phyloP scores from a whole-genome alignment of 225 moss, liverwort and hornwort genomes.

The Takakia lepidozioides region DNA sequence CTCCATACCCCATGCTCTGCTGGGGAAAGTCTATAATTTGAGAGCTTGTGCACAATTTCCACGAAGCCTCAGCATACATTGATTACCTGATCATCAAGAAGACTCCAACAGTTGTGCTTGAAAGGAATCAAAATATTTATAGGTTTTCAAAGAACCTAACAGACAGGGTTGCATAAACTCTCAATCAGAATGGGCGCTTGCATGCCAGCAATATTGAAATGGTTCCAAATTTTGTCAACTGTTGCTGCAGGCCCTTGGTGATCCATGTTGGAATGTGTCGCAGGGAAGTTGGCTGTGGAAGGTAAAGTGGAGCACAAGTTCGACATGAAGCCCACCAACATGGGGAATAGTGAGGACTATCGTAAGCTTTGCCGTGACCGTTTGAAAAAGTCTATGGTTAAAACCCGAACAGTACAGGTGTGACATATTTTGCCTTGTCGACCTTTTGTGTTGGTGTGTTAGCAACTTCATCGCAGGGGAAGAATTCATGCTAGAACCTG shows the following conservation, averaged over 20 bases:
- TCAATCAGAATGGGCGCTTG: slow-evolving; percentile 24
- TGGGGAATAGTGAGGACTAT: slow-evolving; percentile 87
- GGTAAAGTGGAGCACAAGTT: slow-evolving; percentile 99
- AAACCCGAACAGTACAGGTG: slow-evolving; percentile 93
- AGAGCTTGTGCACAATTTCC: too few relatives aligned
- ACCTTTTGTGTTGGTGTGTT: slow-evolving; percentile 6
- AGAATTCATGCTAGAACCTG: too few relatives aligned
- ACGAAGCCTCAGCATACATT: background rate
- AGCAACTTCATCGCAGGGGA: too few relatives aligned
- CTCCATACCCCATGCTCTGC: too few relatives aligned
- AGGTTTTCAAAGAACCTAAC: background rate
- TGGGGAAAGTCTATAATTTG: too few relatives aligned
- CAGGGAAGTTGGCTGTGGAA: slow-evolving; percentile 96
- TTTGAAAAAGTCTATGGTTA: slow-evolving; percentile 81
- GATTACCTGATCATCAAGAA: background rate
- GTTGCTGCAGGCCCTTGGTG: slow-evolving; percentile 86
- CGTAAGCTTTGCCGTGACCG: slow-evolving; percentile 92
- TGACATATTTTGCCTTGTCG: slow-evolving; percentile 4
- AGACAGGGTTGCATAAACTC: slow-evolving; percentile 3
- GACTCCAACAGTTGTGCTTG: background rate
- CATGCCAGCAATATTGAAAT: slow-evolving; percentile 52
- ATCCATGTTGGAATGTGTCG: slow-evolving; percentile 81
- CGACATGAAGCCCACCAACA: slow-evolving; percentile 87
- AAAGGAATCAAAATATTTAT: slow-evolving; percentile 1
- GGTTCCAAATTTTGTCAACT: slow-evolving; percentile 44